Conservation (phyloP, 371 early-diverging fungal genomes). For the Polyrhizophydium stewartii region DNA sequence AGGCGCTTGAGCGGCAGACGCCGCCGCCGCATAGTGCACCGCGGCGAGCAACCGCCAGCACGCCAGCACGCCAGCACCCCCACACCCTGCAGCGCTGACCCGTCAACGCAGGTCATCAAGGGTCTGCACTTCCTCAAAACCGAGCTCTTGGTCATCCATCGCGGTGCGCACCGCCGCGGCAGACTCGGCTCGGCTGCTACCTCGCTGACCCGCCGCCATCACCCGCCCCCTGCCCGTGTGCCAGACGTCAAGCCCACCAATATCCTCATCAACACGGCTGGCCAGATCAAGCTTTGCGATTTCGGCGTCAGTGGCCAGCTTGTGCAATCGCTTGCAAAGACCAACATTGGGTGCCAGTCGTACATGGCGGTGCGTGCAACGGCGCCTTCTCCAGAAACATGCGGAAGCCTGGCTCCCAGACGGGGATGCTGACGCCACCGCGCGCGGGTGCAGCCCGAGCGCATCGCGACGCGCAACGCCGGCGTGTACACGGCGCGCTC, state of each 20-base stretch:
- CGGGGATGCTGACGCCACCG: background rate
- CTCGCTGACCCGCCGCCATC: background rate
- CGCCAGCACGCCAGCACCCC: background rate
- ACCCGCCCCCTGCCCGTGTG: background rate
- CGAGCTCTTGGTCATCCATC: constrained; percentile 85
- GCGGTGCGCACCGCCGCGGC: constrained; percentile 33
- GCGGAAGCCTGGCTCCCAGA: too few species aligned
- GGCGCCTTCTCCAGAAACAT: too few species aligned
- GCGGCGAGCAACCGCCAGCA: background rate
- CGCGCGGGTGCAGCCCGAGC: constrained; percentile 74
- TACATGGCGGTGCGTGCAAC: constrained; percentile 77
- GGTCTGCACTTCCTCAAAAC: constrained; percentile 87
- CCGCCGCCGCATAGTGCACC: background rate
- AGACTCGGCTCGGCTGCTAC: background rate
- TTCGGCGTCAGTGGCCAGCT: constrained; percentile 73
- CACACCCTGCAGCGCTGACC: background rate
- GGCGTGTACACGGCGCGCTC: constrained; percentile 85
- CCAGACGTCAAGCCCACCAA: constrained; percentile 94
- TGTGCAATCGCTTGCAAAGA: constrained; percentile 84
- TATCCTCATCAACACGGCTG: constrained; percentile 76
- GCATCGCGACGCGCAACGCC: constrained; percentile 77
- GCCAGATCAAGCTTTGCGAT: constrained; percentile 93
- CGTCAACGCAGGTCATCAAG: constrained; percentile 62
- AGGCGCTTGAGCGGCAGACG: too few species aligned
- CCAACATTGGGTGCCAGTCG: constrained; percentile 90